These are phyloP conservation scores for Verbascum thapsus DNA, from an alignment of 257 asterid genomes.

Conservation along the genomic window DNA sequence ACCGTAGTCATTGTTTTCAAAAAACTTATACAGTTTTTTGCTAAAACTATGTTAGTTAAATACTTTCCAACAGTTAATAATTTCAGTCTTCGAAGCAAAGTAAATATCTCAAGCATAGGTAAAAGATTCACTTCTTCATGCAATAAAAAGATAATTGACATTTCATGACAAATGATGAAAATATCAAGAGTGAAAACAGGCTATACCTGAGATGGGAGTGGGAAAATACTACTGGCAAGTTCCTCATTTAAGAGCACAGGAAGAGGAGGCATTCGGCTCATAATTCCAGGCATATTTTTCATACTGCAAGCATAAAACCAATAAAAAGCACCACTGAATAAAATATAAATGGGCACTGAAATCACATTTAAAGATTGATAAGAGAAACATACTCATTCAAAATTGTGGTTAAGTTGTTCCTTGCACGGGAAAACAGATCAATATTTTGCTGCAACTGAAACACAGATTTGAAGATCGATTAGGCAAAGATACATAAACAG, in stretches of 20 bases:
- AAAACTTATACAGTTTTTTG: no score
- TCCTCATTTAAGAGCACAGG: slow-evolving; percentile 73
- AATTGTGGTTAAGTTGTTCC: slow-evolving; percentile 64
- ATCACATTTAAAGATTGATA: slow-evolving; percentile 13
- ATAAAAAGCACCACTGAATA: slow-evolving; percentile 21
- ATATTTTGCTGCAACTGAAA: slow-evolving; percentile 85
- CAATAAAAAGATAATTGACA: no score
- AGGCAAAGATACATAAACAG: slow-evolving; percentile 20
- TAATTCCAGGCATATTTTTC: slow-evolving; percentile 77
- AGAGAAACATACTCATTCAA: slow-evolving; percentile 61
- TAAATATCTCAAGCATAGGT: no score
- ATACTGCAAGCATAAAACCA: slow-evolving; percentile 51
- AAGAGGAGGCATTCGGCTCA: slow-evolving; percentile 92
- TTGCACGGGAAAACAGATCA: slow-evolving; percentile 66
- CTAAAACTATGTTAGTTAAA: no score
- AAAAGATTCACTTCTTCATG: no score
- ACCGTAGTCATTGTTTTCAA: no score
- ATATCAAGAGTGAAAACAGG: slow-evolving; percentile 16
- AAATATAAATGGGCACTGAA: slow-evolving; percentile 22
- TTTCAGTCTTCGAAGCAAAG: no score
- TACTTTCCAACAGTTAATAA: no score
- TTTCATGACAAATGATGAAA: no score
- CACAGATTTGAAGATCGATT: slow-evolving; percentile 34
- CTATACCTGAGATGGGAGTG: slow-evolving; percentile 64
- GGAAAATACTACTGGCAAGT: slow-evolving; percentile 61